Conservation (phyloP, 2,329 filamentous ascomycete species). For the Epicoccum nigrum region DNA sequence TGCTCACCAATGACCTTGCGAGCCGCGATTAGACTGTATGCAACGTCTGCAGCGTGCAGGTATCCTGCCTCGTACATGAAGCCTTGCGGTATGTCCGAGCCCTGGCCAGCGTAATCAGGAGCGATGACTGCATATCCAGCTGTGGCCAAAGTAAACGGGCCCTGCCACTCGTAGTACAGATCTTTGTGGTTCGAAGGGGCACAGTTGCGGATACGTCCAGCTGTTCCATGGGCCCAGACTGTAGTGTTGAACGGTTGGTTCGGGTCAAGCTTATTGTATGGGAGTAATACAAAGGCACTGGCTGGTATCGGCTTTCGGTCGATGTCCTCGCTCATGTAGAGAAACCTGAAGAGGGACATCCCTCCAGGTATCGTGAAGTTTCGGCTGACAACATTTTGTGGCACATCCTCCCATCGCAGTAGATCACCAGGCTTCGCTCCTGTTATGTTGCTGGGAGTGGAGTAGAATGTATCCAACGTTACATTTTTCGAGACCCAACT, state of each 20-base stretch:
- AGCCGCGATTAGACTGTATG: slow-evolving; percentile 26
- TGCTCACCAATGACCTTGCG: slow-evolving; percentile 25
- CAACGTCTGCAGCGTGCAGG: slow-evolving; percentile 28
- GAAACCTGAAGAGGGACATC: slow-evolving; percentile 26
- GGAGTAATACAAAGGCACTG: slow-evolving; percentile 27
- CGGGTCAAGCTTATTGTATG: slow-evolving; percentile 21
- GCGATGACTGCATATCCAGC: slow-evolving; percentile 30
- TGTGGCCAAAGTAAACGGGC: slow-evolving; percentile 22
- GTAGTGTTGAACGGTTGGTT: slow-evolving; percentile 22
- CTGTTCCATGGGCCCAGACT: slow-evolving; percentile 29
- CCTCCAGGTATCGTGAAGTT: slow-evolving; percentile 25
- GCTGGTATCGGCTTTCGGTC: slow-evolving; percentile 28
- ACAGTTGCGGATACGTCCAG: slow-evolving; percentile 25
- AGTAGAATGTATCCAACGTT: slow-evolving; percentile 22
- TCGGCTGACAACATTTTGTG: slow-evolving; percentile 19
- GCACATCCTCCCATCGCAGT: slow-evolving; percentile 25
- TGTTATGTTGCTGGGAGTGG: slow-evolving; percentile 20
- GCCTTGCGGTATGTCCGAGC: slow-evolving; percentile 26
- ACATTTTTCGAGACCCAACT: slow-evolving; percentile 17
- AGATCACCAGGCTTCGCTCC: slow-evolving; percentile 26
- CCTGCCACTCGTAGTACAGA: slow-evolving; percentile 31
- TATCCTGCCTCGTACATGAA: slow-evolving; percentile 33
- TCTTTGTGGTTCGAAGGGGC: slow-evolving; percentile 28
- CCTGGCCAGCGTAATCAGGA: slow-evolving; percentile 29
- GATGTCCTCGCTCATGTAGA: slow-evolving; percentile 33